Conservation (phyloP, 768 basidiomycete species). For the Amanita thiersii region DNA sequence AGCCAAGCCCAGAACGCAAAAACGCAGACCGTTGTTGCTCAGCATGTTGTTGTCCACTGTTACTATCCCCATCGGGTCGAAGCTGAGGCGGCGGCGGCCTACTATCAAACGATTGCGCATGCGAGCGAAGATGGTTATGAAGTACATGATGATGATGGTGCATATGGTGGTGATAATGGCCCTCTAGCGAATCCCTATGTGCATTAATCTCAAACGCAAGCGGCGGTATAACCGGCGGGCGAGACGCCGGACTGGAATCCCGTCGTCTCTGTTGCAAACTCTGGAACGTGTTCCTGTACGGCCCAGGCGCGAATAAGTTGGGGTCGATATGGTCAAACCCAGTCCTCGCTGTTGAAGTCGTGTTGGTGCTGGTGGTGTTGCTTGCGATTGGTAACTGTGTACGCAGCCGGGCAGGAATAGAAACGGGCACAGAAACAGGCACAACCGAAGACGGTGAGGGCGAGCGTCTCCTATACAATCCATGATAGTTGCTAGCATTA, state of each 20-base stretch:
- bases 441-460: too few relatives aligned
- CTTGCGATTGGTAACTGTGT: too few relatives aligned
- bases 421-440: too few relatives aligned
- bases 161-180: neutral
- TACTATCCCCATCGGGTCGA: conserved; percentile 1
- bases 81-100: neutral
- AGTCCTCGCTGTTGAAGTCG: conserved; percentile 5
- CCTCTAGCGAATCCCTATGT: neutral
- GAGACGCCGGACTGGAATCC: conserved; percentile 11
- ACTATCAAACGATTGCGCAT: neutral
- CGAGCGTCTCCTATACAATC: too few relatives aligned
- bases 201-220: conserved; percentile 24
- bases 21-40: conserved; percentile 1
- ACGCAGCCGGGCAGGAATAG: too few relatives aligned
- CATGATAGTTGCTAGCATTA: too few relatives aligned
- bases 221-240: conserved; percentile 28
- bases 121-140: too few relatives aligned
- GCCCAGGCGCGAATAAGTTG: conserved; percentile 33
- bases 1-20: conserved; percentile 1
- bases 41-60: too few relatives aligned
- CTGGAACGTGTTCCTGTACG: conserved; percentile 41
- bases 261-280: conserved; percentile 14
- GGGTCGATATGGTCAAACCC: conserved; percentile 20
- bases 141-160: too few relatives aligned
- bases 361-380: neutral